phyloP scores from a whole-genome alignment of 305 asterid species.

The Fraxinus nigra region DNA sequence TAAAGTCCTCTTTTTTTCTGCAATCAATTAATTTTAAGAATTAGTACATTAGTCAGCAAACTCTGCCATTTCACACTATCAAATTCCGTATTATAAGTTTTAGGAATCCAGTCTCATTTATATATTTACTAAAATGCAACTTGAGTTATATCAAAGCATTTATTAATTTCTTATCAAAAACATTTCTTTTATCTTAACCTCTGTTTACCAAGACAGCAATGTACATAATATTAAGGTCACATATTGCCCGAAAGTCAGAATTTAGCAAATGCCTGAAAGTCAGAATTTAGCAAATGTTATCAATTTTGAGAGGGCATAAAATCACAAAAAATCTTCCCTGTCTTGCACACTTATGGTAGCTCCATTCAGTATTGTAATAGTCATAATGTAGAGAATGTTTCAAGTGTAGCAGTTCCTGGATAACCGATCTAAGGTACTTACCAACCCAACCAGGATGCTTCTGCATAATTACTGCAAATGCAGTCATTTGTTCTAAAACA shows the following conservation, averaged over 20 bases:
- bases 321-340: not conserved
- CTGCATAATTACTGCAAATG: slow-evolving; percentile 99
- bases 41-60: not conserved
- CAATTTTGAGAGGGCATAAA: not conserved
- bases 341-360: not conserved
- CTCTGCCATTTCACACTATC: not conserved
- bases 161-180: not conserved
- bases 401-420: not conserved
- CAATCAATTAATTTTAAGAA: not conserved
- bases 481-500: slow-evolving; percentile 95
- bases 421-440: slow-evolving; percentile 34
- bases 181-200: not conserved
- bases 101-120: not conserved
- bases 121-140: not conserved
- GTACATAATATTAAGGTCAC: not conserved
- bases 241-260: not conserved
- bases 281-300: not conserved
- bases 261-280: not conserved
- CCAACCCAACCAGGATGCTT: slow-evolving; percentile 99
- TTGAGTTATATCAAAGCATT: not conserved
- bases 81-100: not conserved
- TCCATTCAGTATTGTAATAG: not conserved
- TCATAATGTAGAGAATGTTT: not conserved
- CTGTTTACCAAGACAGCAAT: not conserved
- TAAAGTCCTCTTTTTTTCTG: not conserved